These are phyloP conservation scores for Cladophialophora chaetospira DNA, from an alignment of 2,329 filamentous ascomycete species.

Conservation along the genomic window DNA sequence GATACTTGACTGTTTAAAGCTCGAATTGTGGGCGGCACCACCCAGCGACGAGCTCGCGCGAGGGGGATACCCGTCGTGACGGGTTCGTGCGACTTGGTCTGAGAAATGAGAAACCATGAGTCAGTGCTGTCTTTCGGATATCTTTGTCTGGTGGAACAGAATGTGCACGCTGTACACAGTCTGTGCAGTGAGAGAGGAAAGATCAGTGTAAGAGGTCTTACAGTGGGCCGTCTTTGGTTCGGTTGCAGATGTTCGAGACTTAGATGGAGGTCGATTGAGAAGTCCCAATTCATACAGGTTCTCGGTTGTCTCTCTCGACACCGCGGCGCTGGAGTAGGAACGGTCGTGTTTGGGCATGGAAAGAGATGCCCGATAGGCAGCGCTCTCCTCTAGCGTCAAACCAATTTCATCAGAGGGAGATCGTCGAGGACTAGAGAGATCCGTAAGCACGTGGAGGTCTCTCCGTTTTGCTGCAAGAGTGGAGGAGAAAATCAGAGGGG, in stretches of 20 bases:
- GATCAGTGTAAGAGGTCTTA: conserved; percentile 24
- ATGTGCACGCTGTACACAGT: neutral
- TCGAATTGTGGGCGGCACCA: conserved; percentile 12
- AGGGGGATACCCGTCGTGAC: conserved; percentile 26
- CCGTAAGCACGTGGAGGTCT: conserved; percentile 28
- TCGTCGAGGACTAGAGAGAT: conserved; percentile 15
- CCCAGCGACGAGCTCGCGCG: conserved; percentile 23
- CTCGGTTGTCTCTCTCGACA: conserved; percentile 29
- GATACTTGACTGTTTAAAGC: conserved; percentile 33
- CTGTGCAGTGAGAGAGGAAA: neutral
- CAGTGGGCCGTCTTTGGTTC: conserved; percentile 21
- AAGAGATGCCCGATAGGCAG: conserved; percentile 24
- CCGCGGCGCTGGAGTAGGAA: conserved; percentile 22
- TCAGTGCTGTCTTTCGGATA: conserved; percentile 19
- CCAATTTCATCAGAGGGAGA: conserved; percentile 27
- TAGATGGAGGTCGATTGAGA: conserved; percentile 28
- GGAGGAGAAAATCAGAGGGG: conserved; percentile 12
- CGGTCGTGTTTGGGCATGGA: conserved; percentile 33
- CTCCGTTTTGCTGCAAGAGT: conserved; percentile 14
- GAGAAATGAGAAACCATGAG: conserved; percentile 27
- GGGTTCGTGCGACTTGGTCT: conserved; percentile 28
- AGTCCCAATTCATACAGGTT: conserved; percentile 35
- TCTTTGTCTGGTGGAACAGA: conserved; percentile 5
- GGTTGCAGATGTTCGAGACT: conserved; percentile 23
- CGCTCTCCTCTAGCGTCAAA: conserved; percentile 27